Conservation (phyloP, 805 yeast species). For the Naumovozyma castellii region DNA sequence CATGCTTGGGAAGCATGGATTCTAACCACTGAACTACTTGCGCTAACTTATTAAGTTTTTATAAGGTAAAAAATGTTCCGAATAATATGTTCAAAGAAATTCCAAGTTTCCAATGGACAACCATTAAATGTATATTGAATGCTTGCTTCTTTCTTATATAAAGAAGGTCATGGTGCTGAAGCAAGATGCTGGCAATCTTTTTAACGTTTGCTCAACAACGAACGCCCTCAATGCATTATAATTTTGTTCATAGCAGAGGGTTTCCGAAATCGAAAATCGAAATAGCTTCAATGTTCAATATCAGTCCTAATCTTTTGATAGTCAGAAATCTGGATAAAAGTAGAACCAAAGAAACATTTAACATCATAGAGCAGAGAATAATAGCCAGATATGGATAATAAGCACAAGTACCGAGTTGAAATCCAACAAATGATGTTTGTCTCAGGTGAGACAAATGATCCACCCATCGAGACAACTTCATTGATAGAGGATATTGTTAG, state of each 20-base stretch:
- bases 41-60: constrained; percentile 10
- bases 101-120: too few species aligned
- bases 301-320: too few species aligned
- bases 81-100: neutral
- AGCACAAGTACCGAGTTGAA: constrained; percentile 77
- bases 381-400: constrained; percentile 32
- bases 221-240: too few species aligned
- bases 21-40: constrained; percentile 27
- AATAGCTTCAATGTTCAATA: too few species aligned
- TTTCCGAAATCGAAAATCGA: neutral
- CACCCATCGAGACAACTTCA: constrained; percentile 87
- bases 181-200: too few species aligned
- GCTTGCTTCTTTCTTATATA: too few species aligned
- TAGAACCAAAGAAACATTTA: neutral
- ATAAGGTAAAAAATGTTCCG: too few species aligned
- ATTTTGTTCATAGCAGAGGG: neutral
- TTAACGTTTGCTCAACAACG: too few species aligned
- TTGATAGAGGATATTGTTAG: constrained; percentile 90
- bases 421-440: constrained; percentile 99
- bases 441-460: constrained; percentile 87
- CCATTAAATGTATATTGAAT: too few species aligned
- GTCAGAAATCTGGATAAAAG: neutral
- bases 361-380: neutral
- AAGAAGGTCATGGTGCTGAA: too few species aligned
- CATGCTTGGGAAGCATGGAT: constrained; percentile 27